Evolutionary conservation across 345 rosid species (phyloP).

Genomic region (Hypericum androsaemum): DNA sequence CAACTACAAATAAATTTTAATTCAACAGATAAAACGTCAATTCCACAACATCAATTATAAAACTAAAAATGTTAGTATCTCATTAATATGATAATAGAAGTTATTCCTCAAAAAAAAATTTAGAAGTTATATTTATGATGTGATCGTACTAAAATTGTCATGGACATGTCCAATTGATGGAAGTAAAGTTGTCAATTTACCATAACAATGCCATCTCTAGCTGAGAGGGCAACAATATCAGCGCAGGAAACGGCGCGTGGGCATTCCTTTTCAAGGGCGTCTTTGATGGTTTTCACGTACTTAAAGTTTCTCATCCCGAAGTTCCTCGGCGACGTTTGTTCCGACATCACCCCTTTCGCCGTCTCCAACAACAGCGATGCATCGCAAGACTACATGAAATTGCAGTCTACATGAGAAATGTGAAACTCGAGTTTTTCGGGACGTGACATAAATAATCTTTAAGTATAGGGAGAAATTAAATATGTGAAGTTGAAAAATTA

Average conservation of each 20-base stretch:
- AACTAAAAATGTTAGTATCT: too few relatives aligned
- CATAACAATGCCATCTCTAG: conserved; percentile 69
- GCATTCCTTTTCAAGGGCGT: conserved; percentile 66
- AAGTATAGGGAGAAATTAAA: not conserved
- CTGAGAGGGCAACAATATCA: conserved; percentile 69
- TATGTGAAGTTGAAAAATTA: too few relatives aligned
- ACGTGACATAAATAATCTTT: not conserved
- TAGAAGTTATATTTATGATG: too few relatives aligned
- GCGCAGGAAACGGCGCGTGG: conserved; percentile 79
- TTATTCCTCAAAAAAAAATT: too few relatives aligned
- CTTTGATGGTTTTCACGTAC: conserved; percentile 58
- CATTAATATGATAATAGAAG: too few relatives aligned
- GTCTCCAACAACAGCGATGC: conserved; percentile 66
- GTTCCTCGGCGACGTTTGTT: conserved; percentile 49
- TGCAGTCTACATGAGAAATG: not conserved
- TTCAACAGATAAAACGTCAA: too few relatives aligned
- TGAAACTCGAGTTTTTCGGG: not conserved
- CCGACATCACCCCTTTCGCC: conserved; percentile 39
- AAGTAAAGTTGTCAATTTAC: too few relatives aligned
- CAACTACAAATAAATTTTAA: too few relatives aligned
- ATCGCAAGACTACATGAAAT: conserved; percentile 49
- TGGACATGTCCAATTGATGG: too few relatives aligned
- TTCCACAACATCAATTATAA: too few relatives aligned
- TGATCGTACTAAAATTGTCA: too few relatives aligned
- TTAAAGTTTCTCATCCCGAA: conserved; percentile 92